A percentile compares a stretch with the other conserved stretches of the same genome.
phyloP scores from a whole-genome alignment of 2,329 filamentous ascomycete species.

The Diplocarpon mali region DNA sequence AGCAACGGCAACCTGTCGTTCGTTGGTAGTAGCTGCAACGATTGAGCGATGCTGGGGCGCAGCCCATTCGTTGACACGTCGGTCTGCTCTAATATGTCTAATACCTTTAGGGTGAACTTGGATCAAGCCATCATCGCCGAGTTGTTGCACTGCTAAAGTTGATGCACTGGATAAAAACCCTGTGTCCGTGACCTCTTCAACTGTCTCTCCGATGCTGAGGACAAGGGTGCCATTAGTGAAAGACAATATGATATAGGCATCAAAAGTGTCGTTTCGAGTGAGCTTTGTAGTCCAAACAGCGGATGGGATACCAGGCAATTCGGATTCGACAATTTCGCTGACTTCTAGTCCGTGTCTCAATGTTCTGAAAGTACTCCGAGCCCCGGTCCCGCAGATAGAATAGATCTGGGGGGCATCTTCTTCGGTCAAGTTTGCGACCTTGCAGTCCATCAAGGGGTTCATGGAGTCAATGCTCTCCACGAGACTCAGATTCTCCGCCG shows the following conservation, averaged over 20 bases:
- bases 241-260: conserved; percentile 92
- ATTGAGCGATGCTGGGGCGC: conserved; percentile 91
- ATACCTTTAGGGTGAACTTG: conserved; percentile 97
- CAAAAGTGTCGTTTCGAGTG: conserved; percentile 68
- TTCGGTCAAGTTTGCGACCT: conserved; percentile 78
- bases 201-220: conserved; percentile 89
- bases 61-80: conserved; percentile 83
- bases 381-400: conserved; percentile 77
- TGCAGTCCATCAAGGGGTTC: conserved; percentile 85
- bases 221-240: conserved; percentile 86
- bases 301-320: conserved; percentile 76
- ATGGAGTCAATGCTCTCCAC: conserved; percentile 80
- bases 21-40: conserved; percentile 86
- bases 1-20: conserved; percentile 84
- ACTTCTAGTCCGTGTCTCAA: conserved; percentile 90
- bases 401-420: conserved; percentile 98
- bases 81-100: conserved; percentile 68
- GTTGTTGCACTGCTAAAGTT: conserved; percentile 84
- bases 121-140: conserved; percentile 84
- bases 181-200: conserved; percentile 89
- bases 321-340: conserved; percentile 89
- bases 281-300: conserved; percentile 95
- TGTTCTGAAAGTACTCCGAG: conserved; percentile 80
- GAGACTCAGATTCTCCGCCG: conserved; percentile 69
- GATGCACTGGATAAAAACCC: conserved; percentile 83